Evolutionary conservation across 2,329 filamentous ascomycete species (phyloP).

Genomic region (Trichoderma lentiforme): DNA sequence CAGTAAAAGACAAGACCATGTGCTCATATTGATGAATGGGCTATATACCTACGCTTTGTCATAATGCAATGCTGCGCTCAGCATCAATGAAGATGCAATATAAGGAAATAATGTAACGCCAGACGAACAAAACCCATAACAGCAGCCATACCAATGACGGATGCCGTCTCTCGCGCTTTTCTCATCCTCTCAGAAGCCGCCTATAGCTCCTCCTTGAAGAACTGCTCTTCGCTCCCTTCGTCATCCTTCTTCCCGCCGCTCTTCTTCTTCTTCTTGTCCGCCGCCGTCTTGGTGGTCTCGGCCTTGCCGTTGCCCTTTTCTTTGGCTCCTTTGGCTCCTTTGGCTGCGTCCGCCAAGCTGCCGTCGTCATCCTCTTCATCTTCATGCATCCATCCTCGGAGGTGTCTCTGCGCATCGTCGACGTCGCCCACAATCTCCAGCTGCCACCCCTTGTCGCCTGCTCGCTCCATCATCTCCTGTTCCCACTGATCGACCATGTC

Average conservation of each 20-base stretch:
- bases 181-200: background rate
- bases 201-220: slow-evolving; percentile 10
- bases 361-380: slow-evolving; percentile 38
- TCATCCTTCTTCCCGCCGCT: background rate
- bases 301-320: background rate
- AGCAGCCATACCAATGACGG: background rate
- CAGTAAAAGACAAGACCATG: background rate
- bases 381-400: slow-evolving; percentile 66
- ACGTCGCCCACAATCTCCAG: slow-evolving; percentile 63
- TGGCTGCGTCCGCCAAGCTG: background rate
- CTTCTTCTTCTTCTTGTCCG: background rate
- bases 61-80: background rate
- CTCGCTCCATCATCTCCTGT: slow-evolving; percentile 56
- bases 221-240: slow-evolving; percentile 11
- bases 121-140: background rate
- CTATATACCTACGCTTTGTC: background rate
- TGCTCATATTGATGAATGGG: background rate
- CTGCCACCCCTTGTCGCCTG: background rate
- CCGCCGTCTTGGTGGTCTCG: background rate
- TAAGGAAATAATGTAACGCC: background rate
- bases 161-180: background rate
- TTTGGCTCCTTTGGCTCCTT: slow-evolving; percentile 12
- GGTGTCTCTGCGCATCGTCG: slow-evolving; percentile 53
- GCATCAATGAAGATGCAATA: background rate
- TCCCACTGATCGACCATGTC: slow-evolving; percentile 67